Evolutionary conservation across 2,329 filamentous ascomycete genomes (phyloP).

Genomic region (Xenosphaeropsis pyriputrescens): DNA sequence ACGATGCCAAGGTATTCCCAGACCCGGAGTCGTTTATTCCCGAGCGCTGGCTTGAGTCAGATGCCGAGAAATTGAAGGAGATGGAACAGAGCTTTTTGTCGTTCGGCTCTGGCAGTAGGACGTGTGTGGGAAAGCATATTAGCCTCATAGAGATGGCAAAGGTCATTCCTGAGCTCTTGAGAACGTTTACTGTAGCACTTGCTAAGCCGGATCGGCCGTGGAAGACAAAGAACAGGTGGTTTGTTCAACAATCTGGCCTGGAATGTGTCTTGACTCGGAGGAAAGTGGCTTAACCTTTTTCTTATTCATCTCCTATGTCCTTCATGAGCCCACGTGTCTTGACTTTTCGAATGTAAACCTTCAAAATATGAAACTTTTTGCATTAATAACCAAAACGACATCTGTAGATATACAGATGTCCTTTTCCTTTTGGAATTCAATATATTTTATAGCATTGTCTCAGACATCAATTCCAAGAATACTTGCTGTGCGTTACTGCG

Average conservation of each 20-base stretch:
- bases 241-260: neutral
- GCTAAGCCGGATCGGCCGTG: neutral
- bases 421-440: too few species aligned
- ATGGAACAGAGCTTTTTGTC: slow-evolving; percentile 1
- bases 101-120: slow-evolving; percentile 1
- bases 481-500: too few species aligned
- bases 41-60: slow-evolving; percentile 22
- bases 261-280: neutral
- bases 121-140: slow-evolving; percentile 21
- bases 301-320: too few species aligned
- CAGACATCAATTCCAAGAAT: too few species aligned
- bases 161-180: slow-evolving; percentile 18
- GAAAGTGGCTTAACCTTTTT: neutral
- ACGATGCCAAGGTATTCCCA: slow-evolving; percentile 17
- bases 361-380: too few species aligned
- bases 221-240: neutral
- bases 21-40: slow-evolving; percentile 23
- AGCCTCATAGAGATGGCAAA: slow-evolving; percentile 22
- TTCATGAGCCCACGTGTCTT: too few species aligned
- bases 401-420: too few species aligned
- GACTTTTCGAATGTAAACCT: too few species aligned
- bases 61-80: slow-evolving; percentile 4
- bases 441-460: too few species aligned
- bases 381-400: too few species aligned
- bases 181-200: slow-evolving; percentile 7